Base-by-base conservation (phyloP, 495 filamentous ascomycete species). In the Xylaria longipes region DNA sequence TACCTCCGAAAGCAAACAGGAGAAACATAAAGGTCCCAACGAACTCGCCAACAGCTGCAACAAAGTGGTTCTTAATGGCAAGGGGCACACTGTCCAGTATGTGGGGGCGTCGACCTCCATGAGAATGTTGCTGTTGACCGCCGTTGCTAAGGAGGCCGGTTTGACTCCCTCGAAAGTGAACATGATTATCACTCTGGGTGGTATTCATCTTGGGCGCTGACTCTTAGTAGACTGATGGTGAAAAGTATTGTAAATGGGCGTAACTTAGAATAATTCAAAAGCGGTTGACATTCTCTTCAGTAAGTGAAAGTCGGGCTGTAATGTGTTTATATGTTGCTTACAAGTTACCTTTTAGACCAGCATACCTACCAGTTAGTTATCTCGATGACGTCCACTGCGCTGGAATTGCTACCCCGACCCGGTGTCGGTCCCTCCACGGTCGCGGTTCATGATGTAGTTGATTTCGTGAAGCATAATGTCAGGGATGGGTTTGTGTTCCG, bases 21-120 rank as follows among this genome's bases (percentile, higher is more conserved):
- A 96, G 85, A 82, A 95, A 97, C 72, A 95, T 74, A 73, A 93
- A 94, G 0, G 94, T 97, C 33, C 94, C 94, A 8, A 91, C 85
- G 72, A 93, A 93, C 81, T 94, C 92, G 65, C 91, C 90, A 27
- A 89, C 54, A 15, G 85, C 83, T 43, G 90, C 91, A 48, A 93
- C 83, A 65, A 91, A 56, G 69, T 93, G 80, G 75, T 84, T 72
- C 80, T 77, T 74, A 8, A 63, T 8, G 1, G 2, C 20, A 3
- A 74, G 66, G 2, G 74, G 73, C 1, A 76, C n/a, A 0, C 63
- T 45, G 25, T 62, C 22, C 20, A 70, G 57, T 33, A 66, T 35
- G 2, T 20, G 29, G 37, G 35, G 17, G 9, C 35, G 33, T 20
- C 58, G 2, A 17, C 58, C 8, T 25, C n/a, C 60, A 9, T 15